Percentiles rank a stretch among this genome's conserved stretches.
Evolutionary conservation across 2,329 filamentous ascomycete genomes (phyloP).

Genomic region (Elsinoe ampelina): DNA sequence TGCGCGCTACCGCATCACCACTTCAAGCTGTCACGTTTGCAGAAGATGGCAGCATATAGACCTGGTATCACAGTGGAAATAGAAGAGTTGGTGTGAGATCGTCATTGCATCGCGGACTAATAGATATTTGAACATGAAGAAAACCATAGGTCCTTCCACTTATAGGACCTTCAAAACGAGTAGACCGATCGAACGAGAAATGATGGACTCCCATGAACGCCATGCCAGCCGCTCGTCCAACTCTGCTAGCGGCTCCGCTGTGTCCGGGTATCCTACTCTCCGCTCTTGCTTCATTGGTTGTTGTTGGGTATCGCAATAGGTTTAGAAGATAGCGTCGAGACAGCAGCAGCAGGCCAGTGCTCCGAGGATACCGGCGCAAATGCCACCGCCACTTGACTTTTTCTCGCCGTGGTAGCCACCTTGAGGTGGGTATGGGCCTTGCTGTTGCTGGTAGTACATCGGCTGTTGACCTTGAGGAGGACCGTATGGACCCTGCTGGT

Average conservation of each 20-base stretch:
- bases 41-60: no score
- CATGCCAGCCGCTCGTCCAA: not conserved
- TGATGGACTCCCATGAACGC: not conserved
- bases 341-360: constrained; percentile 43
- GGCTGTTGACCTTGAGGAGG: constrained; percentile 17
- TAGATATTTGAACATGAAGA: not conserved
- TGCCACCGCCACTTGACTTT: constrained; percentile 27
- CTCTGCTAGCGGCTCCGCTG: not conserved
- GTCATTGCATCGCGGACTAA: not conserved
- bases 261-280: not conserved
- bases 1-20: no score
- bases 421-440: constrained; percentile 25
- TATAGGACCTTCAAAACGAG: not conserved
- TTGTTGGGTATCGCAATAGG: constrained; percentile 4
- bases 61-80: no score
- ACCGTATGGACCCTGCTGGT: constrained; percentile 17
- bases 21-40: no score
- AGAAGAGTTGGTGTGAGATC: no score
- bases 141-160: not conserved
- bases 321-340: constrained; percentile 33
- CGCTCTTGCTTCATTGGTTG: not conserved
- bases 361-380: constrained; percentile 40
- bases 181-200: not conserved
- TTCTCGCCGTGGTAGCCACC: constrained; percentile 32
- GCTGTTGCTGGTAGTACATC: constrained; percentile 32